Evolutionary conservation across 257 asterid species (phyloP), one percentile per base, ranked within the genome.

Genomic region (Ligustrum vulgare): DNA sequence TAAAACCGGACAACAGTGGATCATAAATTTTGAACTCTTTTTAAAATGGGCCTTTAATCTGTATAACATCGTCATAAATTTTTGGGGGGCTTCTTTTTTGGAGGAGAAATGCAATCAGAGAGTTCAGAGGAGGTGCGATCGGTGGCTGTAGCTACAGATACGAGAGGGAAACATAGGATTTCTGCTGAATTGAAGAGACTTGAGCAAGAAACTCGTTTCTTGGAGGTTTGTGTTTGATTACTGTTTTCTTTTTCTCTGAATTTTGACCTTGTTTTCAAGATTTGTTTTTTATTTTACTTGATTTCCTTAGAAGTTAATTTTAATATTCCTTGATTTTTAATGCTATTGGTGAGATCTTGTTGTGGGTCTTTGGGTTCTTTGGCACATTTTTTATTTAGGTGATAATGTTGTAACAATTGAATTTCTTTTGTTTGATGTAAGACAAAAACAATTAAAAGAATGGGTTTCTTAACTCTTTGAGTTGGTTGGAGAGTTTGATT

Each of bases 181-280:
- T 86, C 92, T 45, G 98, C 96, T 73, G 96, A 94, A 89, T 81
- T 94, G 87, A 94, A 94, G 89, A 89, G 97, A 67, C 89, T 92
- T 74, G 98, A 92, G 83, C 98, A 94, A 85, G 98, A 94, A 85
- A 77, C 93, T 78, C 93, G 97, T 54, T 92, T 88, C 80, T 83
- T 94, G 86, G 97, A 94, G 97, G 98, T 92, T 28, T 64, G 79
- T 74, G 68, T 69, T 28, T 73, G 5, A 32, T 45, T 67, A 18
- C 11, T 37, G 13, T 70, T 39, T 67, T 28, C 25, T 67, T 69
- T 47, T 69, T 32, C 2, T 80, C 70, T 80, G 84, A 79, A 78
- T 41, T 66, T 77, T 75, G 75, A 72, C 7, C 68, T 23, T 9
- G 28, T 65, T 39, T 31, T 33, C 54, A 28, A 34, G 43, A 22